Conservation (phyloP, 1,139 yeast species). For the Candida neerlandica region DNA sequence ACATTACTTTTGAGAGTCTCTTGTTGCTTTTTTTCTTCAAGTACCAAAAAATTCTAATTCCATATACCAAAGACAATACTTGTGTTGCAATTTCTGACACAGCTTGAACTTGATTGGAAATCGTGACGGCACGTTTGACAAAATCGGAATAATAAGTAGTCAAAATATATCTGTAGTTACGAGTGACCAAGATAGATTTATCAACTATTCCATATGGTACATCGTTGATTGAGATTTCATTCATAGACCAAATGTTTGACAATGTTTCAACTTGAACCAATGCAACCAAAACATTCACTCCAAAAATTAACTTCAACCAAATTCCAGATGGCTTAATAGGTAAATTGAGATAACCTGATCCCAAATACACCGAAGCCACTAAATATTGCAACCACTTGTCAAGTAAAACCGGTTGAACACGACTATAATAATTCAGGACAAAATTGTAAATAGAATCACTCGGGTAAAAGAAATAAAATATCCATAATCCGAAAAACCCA, state of each 20-base stretch:
- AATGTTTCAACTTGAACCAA: slow-evolving; percentile 5
- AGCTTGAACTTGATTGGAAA: slow-evolving; percentile 4
- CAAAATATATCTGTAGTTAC: slow-evolving; percentile 9
- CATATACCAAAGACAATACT: slow-evolving; percentile 9
- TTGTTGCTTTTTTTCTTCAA: slow-evolving; percentile 5
- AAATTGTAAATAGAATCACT: slow-evolving; percentile 10
- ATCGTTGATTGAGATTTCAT: slow-evolving; percentile 10
- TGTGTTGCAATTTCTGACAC: slow-evolving; percentile 10
- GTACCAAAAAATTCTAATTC: slow-evolving; percentile 8
- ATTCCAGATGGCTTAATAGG: slow-evolving; percentile 3
- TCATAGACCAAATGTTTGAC: neutral
- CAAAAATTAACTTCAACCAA: slow-evolving; percentile 9
- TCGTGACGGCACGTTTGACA: neutral
- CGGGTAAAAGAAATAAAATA: slow-evolving; percentile 9
- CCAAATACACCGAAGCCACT: slow-evolving; percentile 12
- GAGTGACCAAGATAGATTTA: slow-evolving; percentile 15
- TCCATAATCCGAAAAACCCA: slow-evolving; percentile 10
- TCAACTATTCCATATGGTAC: slow-evolving; percentile 12
- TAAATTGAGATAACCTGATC: slow-evolving; percentile 12
- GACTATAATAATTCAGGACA: slow-evolving; percentile 9
- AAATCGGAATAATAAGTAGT: neutral
- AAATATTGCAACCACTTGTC: slow-evolving; percentile 14
- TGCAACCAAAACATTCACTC: slow-evolving; percentile 5
- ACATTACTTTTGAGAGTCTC: slow-evolving; percentile 8
- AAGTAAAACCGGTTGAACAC: slow-evolving; percentile 10